phyloP scores from a whole-genome alignment of 129 eudicot genomes.

The Tagetes patula region DNA sequence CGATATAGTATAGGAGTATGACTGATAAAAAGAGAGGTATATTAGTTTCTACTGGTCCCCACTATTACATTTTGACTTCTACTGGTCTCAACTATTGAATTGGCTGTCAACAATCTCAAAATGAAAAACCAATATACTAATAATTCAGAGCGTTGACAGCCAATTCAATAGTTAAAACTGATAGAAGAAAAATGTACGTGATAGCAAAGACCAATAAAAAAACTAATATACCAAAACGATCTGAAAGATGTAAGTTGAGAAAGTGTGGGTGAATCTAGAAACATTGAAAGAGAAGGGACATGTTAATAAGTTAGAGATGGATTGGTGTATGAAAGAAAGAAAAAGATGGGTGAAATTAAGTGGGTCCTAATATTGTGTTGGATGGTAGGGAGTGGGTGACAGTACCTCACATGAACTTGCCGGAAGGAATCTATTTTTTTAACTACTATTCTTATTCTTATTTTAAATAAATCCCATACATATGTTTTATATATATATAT shows the following conservation, averaged over 20 bases:
- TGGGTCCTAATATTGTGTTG: constrained; percentile 39
- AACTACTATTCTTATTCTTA: constrained; percentile 12
- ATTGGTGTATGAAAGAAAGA: constrained; percentile 32
- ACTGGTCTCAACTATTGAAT: no score
- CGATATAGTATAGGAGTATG: no score
- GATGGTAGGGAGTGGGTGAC: constrained; percentile 58
- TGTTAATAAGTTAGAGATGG: constrained; percentile 25
- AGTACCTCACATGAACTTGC: constrained; percentile 50
- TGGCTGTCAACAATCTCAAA: no score
- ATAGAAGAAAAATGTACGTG: no score
- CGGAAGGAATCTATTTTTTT: constrained; percentile 32
- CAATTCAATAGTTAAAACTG: no score
- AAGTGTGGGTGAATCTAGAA: constrained; percentile 26
- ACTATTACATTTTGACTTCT: no score
- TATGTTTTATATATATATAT: neutral
- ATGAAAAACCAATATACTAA: no score
- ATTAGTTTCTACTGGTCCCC: no score
- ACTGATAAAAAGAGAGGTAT: no score
- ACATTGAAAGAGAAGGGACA: constrained; percentile 32
- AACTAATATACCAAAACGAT: neutral
- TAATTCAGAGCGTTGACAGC: no score
- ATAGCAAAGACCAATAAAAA: no score
- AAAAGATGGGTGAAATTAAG: constrained; percentile 29
- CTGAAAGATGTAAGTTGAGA: neutral
- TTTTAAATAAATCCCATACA: neutral